A percentile compares a stretch with the other conserved stretches of the same genome.
phyloP scores from a whole-genome alignment of 345 rosid genomes.

The Iberis pinnata region DNA sequence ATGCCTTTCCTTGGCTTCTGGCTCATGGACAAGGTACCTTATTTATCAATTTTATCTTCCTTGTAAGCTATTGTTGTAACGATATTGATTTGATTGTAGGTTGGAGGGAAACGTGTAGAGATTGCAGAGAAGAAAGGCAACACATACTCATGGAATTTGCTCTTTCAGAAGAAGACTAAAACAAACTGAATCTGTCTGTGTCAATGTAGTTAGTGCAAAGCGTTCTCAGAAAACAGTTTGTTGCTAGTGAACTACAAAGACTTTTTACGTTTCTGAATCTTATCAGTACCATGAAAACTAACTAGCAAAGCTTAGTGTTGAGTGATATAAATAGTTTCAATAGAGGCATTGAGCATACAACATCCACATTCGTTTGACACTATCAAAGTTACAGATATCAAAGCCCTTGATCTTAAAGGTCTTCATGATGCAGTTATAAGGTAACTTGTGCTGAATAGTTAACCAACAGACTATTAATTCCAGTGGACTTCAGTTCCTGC shows the following conservation, averaged over 20 bases:
- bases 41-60: neutral
- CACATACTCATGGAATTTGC: conserved; percentile 59
- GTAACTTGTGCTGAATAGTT: conserved; percentile 15
- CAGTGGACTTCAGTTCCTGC: conserved; percentile 26
- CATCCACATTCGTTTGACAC: neutral
- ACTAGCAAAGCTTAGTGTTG: too few relatives aligned
- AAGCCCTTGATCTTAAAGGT: neutral
- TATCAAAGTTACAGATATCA: neutral
- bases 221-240: neutral
- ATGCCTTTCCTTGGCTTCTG: conserved; percentile 78
- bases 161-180: conserved; percentile 68
- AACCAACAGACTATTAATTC: conserved; percentile 20
- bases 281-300: neutral
- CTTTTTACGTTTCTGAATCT: neutral
- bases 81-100: conserved; percentile 31
- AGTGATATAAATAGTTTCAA: too few relatives aligned
- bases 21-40: conserved; percentile 91
- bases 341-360: too few relatives aligned
- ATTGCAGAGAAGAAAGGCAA: conserved; percentile 67
- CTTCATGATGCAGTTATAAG: conserved; percentile 8
- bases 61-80: neutral
- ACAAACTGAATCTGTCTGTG: conserved; percentile 34
- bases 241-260: neutral
- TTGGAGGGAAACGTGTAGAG: conserved; percentile 73
- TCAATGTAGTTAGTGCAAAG: neutral